A percentile compares a stretch with the other conserved stretches of the same genome.
Conservation (phyloP, 2,329 filamentous ascomycete genomes). For the Pseudocercospora cruenta region DNA sequence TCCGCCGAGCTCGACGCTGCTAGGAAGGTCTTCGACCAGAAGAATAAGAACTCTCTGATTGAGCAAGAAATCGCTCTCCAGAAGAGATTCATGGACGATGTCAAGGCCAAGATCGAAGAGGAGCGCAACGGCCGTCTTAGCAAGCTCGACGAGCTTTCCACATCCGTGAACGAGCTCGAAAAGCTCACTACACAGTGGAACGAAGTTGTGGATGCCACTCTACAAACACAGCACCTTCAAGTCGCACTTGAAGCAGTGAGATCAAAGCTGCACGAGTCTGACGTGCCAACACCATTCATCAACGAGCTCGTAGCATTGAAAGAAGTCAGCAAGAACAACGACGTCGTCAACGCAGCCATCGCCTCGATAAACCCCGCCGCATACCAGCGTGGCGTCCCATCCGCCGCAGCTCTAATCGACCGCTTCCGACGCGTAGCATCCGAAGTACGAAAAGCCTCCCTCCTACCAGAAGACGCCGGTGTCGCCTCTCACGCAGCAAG, state of each 20-base stretch:
- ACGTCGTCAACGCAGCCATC: conserved; percentile 87
- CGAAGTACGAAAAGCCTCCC: conserved; percentile 91
- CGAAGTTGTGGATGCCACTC: conserved; percentile 83
- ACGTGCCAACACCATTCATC: conserved; percentile 78
- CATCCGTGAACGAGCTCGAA: conserved; percentile 80
- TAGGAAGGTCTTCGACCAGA: conserved; percentile 78
- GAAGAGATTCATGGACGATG: conserved; percentile 76
- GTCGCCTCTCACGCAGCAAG: conserved; percentile 92
- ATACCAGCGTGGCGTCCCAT: conserved; percentile 89
- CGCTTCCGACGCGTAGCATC: conserved; percentile 89
- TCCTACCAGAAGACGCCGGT: conserved; percentile 90
- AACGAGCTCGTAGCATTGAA: conserved; percentile 92
- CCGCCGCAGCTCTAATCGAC: conserved; percentile 83
- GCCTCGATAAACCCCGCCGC: conserved; percentile 92
- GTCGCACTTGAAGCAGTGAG: conserved; percentile 93
- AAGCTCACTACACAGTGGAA: conserved; percentile 88
- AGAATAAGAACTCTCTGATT: conserved; percentile 79
- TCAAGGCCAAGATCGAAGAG: conserved; percentile 80
- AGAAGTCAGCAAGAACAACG: conserved; percentile 78
- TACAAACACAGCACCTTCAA: conserved; percentile 93
- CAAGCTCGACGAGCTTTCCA: conserved; percentile 78
- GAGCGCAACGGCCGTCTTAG: conserved; percentile 86
- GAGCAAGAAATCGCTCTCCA: conserved; percentile 91
- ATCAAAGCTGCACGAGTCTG: conserved; percentile 74
- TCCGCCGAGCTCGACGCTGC: conserved; percentile 78